phyloP scores from a whole-genome alignment of 2,329 filamentous ascomycete genomes.

The Venturiaceae sp. region DNA sequence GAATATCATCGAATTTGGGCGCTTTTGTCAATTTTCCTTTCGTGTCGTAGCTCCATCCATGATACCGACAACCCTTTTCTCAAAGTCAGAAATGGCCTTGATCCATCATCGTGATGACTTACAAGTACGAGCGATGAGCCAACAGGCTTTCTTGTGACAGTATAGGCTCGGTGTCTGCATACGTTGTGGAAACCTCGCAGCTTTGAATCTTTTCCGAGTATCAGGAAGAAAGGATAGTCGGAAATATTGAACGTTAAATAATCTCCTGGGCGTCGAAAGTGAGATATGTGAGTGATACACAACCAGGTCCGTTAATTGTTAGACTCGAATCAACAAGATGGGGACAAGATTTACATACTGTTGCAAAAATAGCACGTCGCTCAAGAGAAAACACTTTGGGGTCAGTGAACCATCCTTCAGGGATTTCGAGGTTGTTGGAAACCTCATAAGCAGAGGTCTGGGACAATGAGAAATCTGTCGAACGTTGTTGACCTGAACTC shows the following conservation, averaged over 20 bases:
- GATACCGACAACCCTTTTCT: constrained; percentile 28
- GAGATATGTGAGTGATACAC: constrained; percentile 23
- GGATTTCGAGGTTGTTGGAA: not conserved
- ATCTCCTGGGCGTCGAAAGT: constrained; percentile 25
- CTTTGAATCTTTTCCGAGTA: constrained; percentile 25
- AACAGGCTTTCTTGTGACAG: constrained; percentile 26
- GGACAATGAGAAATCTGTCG: not conserved
- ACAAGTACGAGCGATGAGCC: constrained; percentile 30
- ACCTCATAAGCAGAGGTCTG: not conserved
- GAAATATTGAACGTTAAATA: constrained; percentile 26
- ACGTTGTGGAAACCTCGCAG: constrained; percentile 35
- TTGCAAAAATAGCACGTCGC: constrained; percentile 39
- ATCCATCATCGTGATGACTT: constrained; percentile 30
- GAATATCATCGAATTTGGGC: constrained; percentile 29
- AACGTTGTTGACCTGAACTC: not conserved
- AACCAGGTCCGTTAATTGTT: constrained; percentile 24
- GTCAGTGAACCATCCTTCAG: constrained; percentile 27
- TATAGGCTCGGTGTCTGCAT: constrained; percentile 35
- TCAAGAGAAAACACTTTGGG: constrained; percentile 37
- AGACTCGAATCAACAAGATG: not conserved
- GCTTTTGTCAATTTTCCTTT: constrained; percentile 34
- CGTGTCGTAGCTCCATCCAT: constrained; percentile 36
- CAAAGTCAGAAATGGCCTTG: not conserved
- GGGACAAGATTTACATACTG: constrained; percentile 19
- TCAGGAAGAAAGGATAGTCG: constrained; percentile 30